Percentiles rank a stretch among this genome's conserved stretches.
These are phyloP conservation scores for Pichia rugopelliculosa DNA, from an alignment of 805 yeast species.

Conservation along the genomic window DNA sequence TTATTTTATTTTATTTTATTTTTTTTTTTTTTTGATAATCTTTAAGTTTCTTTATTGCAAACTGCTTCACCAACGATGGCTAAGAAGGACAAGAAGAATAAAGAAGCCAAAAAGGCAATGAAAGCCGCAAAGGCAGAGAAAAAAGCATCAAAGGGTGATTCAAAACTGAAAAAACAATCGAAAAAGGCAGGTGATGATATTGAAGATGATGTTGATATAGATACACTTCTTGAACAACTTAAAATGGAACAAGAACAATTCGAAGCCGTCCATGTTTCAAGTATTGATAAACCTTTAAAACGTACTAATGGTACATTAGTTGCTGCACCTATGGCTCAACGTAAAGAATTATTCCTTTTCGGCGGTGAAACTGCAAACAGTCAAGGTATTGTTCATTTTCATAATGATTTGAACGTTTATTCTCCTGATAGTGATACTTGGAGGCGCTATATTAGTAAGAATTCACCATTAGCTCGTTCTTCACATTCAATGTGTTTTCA, in stretches of 20 bases:
- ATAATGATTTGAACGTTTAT: constrained; percentile 73
- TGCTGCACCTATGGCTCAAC: constrained; percentile 67
- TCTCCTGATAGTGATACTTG: constrained; percentile 72
- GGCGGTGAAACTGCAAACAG: constrained; percentile 70
- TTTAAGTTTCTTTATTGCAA: not conserved
- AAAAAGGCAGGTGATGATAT: constrained; percentile 77
- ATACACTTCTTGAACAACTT: constrained; percentile 68
- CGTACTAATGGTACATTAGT: constrained; percentile 72
- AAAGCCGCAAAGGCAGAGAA: constrained; percentile 77
- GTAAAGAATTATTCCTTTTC: constrained; percentile 70
- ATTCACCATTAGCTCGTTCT: constrained; percentile 86
- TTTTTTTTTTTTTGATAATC: not conserved
- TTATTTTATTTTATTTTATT: no score
- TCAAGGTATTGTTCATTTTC: constrained; percentile 49
- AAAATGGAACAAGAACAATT: constrained; percentile 76
- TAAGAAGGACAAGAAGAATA: constrained; percentile 73
- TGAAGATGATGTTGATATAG: constrained; percentile 77
- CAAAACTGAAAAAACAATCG: constrained; percentile 61
- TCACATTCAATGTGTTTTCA: constrained; percentile 92
- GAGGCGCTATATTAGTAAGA: constrained; percentile 73
- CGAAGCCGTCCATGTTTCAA: constrained; percentile 59
- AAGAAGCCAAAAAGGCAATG: constrained; percentile 87
- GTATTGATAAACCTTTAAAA: constrained; percentile 52
- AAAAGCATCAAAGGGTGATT: constrained; percentile 63
- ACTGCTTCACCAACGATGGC: constrained; percentile 49